Percentiles rank a stretch among this genome's conserved stretches.
Evolutionary conservation across 352 stramenopile species (phyloP).

Genomic region (Phytophthora sp.): DNA sequence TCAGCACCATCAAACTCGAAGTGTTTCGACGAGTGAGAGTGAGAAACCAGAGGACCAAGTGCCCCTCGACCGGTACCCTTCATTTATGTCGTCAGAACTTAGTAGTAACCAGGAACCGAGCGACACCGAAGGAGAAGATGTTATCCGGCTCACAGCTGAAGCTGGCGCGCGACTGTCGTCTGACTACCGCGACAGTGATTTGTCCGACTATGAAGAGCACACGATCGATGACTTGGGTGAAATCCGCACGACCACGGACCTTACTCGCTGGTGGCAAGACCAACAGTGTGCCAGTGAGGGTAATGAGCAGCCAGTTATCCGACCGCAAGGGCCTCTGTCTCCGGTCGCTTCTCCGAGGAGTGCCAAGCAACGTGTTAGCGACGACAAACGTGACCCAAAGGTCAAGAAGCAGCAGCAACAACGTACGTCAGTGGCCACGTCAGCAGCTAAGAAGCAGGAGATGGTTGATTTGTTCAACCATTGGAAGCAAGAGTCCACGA

Average conservation of each 20-base stretch:
- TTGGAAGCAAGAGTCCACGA: conserved; percentile 42
- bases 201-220: conserved; percentile 54
- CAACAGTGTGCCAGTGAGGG: conserved; percentile 31
- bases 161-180: conserved; percentile 28
- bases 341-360: conserved; percentile 27
- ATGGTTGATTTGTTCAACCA: conserved; percentile 42
- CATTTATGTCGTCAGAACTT: conserved; percentile 44
- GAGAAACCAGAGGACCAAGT: conserved; percentile 15
- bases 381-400: conserved; percentile 13
- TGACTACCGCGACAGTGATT: conserved; percentile 39
- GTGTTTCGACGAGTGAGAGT: conserved; percentile 23
- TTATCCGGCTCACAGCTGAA: conserved; percentile 34
- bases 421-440: conserved; percentile 4
- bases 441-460: conserved; percentile 37
- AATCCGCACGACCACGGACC: conserved; percentile 52
- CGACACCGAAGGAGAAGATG: conserved; percentile 32
- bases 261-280: conserved; percentile 55
- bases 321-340: conserved; percentile 15
- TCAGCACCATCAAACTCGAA: conserved; percentile 21
- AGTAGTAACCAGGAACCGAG: conserved; percentile 36
- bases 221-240: conserved; percentile 45
- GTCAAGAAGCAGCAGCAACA: conserved; percentile 21
- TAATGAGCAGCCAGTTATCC: conserved; percentile 7
- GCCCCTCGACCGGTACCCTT: conserved; percentile 28
- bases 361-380: conserved; percentile 8